phyloP scores from a whole-genome alignment of 1,284 basidiomycete genomes.

The Fistulinella staudtii region DNA sequence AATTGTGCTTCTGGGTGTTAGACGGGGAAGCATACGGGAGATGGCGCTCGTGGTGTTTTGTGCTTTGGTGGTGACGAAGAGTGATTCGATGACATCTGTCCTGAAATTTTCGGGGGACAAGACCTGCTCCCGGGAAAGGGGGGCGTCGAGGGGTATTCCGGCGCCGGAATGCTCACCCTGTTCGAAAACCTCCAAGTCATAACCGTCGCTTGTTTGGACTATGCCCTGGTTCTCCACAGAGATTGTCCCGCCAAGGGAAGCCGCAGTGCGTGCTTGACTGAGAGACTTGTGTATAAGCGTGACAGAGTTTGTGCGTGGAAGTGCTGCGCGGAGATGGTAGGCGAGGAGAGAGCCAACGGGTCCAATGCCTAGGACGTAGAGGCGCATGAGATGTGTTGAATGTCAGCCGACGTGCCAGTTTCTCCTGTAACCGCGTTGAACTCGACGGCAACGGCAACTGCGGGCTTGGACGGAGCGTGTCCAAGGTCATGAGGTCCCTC shows the following conservation, averaged over 20 bases:
- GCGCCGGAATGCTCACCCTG: slow-evolving; percentile 21
- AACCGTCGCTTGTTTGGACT: slow-evolving; percentile 39
- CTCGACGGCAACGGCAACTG: too few relatives aligned
- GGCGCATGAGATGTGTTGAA: too few relatives aligned
- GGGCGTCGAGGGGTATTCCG: slow-evolving; percentile 14
- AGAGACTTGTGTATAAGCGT: slow-evolving; percentile 62
- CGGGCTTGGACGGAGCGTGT: too few relatives aligned
- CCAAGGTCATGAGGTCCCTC: too few relatives aligned
- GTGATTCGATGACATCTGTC: slow-evolving; percentile 51
- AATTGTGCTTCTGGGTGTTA: slow-evolving; percentile 72
- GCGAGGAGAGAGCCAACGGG: slow-evolving; percentile 31
- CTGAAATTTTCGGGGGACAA: slow-evolving; percentile 21
- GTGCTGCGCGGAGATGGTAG: slow-evolving; percentile 65
- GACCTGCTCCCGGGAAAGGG: slow-evolving; percentile 6
- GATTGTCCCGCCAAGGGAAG: slow-evolving; percentile 34
- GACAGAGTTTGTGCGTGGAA: slow-evolving; percentile 53
- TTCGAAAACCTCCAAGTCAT: slow-evolving; percentile 46
- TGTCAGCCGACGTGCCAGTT: too few relatives aligned
- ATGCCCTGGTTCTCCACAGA: slow-evolving; percentile 49
- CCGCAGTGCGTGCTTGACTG: slow-evolving; percentile 33
- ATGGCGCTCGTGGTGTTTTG: slow-evolving; percentile 46
- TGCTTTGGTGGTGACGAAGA: slow-evolving; percentile 67
- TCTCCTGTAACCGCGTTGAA: too few relatives aligned
- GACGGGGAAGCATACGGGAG: slow-evolving; percentile 55
- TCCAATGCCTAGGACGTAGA: too few relatives aligned